These are phyloP conservation scores for Ophiostoma populinum DNA, from an alignment of 2,329 filamentous ascomycete species.

Conservation along the genomic window DNA sequence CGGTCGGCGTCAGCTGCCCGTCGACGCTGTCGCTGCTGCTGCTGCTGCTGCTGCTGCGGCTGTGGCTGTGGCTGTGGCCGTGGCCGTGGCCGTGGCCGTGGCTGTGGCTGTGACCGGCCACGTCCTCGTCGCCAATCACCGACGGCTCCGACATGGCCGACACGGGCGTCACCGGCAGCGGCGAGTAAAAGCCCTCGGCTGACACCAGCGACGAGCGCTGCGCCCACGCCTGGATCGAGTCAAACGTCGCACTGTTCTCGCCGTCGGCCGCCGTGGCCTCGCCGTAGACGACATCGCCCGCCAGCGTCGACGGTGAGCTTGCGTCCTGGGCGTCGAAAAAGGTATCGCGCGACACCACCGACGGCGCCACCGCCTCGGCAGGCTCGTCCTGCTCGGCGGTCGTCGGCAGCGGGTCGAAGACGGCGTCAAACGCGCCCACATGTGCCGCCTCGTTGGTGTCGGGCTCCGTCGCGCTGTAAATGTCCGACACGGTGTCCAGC, in stretches of 20 bases:
- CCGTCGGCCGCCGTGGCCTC: slow-evolving; percentile 11
- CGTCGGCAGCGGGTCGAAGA: slow-evolving; percentile 6
- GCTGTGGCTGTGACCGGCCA: too few species aligned
- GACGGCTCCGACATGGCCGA: slow-evolving; percentile 34
- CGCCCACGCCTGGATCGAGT: slow-evolving; percentile 49
- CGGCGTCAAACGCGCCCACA: slow-evolving; percentile 2
- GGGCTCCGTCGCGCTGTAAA: slow-evolving; percentile 29
- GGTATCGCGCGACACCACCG: too few species aligned
- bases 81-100: too few species aligned
- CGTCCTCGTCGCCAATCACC: too few species aligned
- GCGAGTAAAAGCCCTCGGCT: slow-evolving; percentile 36
- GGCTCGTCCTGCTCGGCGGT: slow-evolving; percentile 1
- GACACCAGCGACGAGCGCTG: slow-evolving; percentile 26
- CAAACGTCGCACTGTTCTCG: slow-evolving; percentile 28
- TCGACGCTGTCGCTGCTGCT: slow-evolving; percentile 13
- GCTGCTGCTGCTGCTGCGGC: too few species aligned
- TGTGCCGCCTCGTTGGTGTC: slow-evolving; percentile 8
- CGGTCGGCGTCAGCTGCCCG: slow-evolving; percentile 40
- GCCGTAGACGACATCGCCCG: too few species aligned
- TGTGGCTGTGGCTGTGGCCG: too few species aligned
- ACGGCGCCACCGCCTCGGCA: too few species aligned
- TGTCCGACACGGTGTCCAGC: slow-evolving; percentile 27
- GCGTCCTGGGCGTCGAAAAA: too few species aligned
- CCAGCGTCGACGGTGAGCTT: too few species aligned
- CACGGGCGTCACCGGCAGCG: slow-evolving; percentile 34